These are phyloP conservation scores for Borealophlyctis nickersoniae DNA, from an alignment of 192 early-diverging fungal species.

Conservation along the genomic window DNA sequence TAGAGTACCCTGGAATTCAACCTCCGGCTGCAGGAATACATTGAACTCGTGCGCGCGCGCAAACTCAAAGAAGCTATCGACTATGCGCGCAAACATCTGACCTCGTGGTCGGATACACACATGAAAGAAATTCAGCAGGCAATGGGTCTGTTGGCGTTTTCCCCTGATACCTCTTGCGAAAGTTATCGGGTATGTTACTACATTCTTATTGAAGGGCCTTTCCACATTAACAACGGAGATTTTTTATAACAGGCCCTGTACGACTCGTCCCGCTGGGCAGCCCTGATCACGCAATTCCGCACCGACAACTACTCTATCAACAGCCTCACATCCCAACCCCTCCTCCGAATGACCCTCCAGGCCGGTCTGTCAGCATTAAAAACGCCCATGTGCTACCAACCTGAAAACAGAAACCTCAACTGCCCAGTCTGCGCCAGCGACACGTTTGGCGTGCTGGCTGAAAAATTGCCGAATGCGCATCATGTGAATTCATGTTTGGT, in stretches of 20 bases:
- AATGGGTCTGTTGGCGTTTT: slow-evolving; percentile 86
- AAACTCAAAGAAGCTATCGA: slow-evolving; percentile 70
- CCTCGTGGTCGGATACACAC: slow-evolving; percentile 72
- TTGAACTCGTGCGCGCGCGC: slow-evolving; percentile 75
- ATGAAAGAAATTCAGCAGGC: slow-evolving; percentile 81
- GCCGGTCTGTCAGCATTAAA: slow-evolving; percentile 95
- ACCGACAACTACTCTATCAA: slow-evolving; percentile 84
- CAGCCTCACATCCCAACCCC: slow-evolving; percentile 80
- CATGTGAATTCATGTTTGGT: slow-evolving; percentile 95
- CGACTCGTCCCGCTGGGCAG: slow-evolving; percentile 71
- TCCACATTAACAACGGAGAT: not conserved
- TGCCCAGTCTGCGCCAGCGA: slow-evolving; percentile 91
- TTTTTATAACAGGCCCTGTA: slow-evolving; percentile 55
- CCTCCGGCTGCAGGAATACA: slow-evolving; percentile 89
- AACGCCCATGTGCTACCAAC: slow-evolving; percentile 77
- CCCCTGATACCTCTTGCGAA: slow-evolving; percentile 68
- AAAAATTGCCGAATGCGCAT: slow-evolving; percentile 83
- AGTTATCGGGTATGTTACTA: slow-evolving; percentile 67
- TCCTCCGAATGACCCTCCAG: slow-evolving; percentile 84
- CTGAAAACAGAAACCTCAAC: slow-evolving; percentile 79
- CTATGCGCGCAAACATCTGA: slow-evolving; percentile 84
- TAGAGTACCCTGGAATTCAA: slow-evolving; percentile 97
- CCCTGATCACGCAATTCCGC: slow-evolving; percentile 76
- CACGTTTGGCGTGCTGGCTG: slow-evolving; percentile 81
- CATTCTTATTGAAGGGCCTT: not conserved